Percentiles rank a stretch among this genome's conserved stretches.
Evolutionary conservation across 1,284 basidiomycete species (phyloP).

Genomic region (Cutaneotrichosporon cavernicola): DNA sequence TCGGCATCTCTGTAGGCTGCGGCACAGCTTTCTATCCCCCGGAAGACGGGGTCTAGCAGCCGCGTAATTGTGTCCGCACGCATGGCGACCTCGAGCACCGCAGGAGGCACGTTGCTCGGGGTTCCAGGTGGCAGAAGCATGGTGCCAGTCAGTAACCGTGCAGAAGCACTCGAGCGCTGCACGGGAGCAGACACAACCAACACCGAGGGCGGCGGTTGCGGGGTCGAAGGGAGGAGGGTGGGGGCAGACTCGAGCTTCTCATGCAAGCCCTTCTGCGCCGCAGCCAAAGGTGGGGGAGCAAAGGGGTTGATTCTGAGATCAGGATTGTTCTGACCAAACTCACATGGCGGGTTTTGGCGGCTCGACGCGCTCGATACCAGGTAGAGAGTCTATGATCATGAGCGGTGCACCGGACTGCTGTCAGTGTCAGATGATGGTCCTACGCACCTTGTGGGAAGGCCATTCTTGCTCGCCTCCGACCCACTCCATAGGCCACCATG

Average conservation of each 20-base stretch:
- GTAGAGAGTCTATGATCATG: constrained; percentile 43
- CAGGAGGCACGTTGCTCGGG: background rate
- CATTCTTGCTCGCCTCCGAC: constrained; percentile 15
- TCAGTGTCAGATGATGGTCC: background rate
- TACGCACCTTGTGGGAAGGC: constrained; percentile 27
- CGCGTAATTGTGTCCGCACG: constrained; percentile 32
- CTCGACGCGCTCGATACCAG: constrained; percentile 41
- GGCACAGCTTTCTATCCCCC: constrained; percentile 39
- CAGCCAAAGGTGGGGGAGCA: constrained; percentile 11
- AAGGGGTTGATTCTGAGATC: constrained; percentile 27
- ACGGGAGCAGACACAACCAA: constrained; percentile 25
- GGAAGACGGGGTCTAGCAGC: constrained; percentile 34
- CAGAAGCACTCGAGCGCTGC: background rate
- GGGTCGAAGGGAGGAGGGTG: constrained; percentile 32
- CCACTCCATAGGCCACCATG: constrained; percentile 27
- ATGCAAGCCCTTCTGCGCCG: constrained; percentile 26
- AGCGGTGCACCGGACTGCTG: constrained; percentile 40
- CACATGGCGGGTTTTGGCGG: constrained; percentile 44
- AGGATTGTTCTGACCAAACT: constrained; percentile 10
- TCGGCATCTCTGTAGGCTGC: constrained; percentile 38
- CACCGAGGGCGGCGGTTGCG: constrained; percentile 27
- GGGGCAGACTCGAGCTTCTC: constrained; percentile 35
- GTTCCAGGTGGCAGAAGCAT: constrained; percentile 20
- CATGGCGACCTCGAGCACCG: constrained; percentile 28
- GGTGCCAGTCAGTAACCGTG: constrained; percentile 37